Evolutionary conservation across 176 grass and related monocot genomes (phyloP).

Genomic region (Rhynchospora pubera): DNA sequence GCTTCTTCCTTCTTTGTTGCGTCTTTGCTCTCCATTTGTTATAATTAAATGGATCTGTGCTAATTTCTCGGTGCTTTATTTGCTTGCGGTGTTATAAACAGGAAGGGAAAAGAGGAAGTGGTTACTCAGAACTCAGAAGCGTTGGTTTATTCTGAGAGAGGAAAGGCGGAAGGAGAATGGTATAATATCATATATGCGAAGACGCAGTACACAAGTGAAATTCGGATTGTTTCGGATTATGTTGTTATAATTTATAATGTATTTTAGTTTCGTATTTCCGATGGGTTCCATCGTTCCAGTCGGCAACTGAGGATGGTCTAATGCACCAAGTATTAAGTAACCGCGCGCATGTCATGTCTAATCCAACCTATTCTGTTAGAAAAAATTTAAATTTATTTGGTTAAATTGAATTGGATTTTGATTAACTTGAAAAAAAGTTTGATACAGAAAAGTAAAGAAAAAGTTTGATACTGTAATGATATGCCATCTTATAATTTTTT

Average conservation of each 20-base stretch:
- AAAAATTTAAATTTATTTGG: too few species aligned
- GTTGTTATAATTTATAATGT: background rate
- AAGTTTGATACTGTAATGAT: too few species aligned
- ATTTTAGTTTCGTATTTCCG: background rate
- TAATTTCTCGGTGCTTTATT: background rate
- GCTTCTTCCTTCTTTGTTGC: background rate
- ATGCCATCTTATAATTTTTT: too few species aligned
- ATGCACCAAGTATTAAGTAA: background rate
- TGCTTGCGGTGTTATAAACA: background rate
- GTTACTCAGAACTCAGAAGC: background rate
- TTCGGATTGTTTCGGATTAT: background rate
- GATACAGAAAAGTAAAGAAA: too few species aligned
- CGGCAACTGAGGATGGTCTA: background rate
- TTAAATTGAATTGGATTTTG: too few species aligned
- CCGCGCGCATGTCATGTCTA: too few species aligned
- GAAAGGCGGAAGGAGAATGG: background rate
- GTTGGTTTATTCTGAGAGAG: background rate
- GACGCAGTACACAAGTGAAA: background rate
- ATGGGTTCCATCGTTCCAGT: background rate
- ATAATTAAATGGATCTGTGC: background rate
- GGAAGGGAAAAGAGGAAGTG: background rate
- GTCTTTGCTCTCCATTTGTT: slow-evolving; percentile 29
- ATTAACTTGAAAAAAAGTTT: too few species aligned
- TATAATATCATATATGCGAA: background rate
- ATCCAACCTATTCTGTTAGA: too few species aligned